phyloP scores from a whole-genome alignment of 2,329 filamentous ascomycete genomes.

The Cercospora zeae-maydis region DNA sequence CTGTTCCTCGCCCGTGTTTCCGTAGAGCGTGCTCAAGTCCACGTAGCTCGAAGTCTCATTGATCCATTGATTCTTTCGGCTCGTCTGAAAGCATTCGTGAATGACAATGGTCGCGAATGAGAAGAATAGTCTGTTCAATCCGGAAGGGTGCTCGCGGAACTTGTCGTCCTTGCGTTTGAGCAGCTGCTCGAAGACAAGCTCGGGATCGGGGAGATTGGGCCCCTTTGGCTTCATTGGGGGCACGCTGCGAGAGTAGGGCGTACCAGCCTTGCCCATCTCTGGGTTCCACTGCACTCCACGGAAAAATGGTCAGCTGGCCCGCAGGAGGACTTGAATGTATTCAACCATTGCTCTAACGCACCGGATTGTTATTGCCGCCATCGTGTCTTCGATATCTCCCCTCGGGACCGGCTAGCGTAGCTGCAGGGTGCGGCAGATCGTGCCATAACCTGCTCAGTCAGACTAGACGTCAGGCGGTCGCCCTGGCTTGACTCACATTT shows the following conservation, averaged over 20 bases:
- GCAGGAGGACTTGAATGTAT: not conserved
- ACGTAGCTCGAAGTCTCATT: conserved; percentile 49
- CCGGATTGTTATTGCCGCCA: conserved; percentile 47
- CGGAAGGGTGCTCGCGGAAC: conserved; percentile 46
- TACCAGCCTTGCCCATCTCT: conserved; percentile 53
- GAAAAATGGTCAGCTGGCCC: not conserved
- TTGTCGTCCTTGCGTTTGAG: conserved; percentile 41
- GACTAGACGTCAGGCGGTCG: not conserved
- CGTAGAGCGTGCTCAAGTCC: conserved; percentile 48
- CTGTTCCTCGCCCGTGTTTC: conserved; percentile 45
- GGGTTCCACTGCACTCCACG: conserved; percentile 29
- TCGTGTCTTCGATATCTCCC: conserved; percentile 43
- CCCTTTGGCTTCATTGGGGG: conserved; percentile 49
- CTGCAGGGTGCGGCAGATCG: conserved; percentile 52
- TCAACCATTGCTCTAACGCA: not conserved
- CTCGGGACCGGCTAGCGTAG: conserved; percentile 47
- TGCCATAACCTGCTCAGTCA: conserved; percentile 41
- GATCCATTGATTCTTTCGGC: conserved; percentile 41
- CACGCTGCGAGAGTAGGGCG: conserved; percentile 46
- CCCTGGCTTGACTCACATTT: conserved; percentile 35
- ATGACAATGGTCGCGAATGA: conserved; percentile 49
- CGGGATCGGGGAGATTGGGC: conserved; percentile 49
- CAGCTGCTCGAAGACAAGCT: conserved; percentile 47
- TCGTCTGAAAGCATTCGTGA: conserved; percentile 49
- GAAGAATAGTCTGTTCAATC: conserved; percentile 47